Conservation (phyloP, 2,329 filamentous ascomycete genomes). For the Sporothrix pseudoabietina region DNA sequence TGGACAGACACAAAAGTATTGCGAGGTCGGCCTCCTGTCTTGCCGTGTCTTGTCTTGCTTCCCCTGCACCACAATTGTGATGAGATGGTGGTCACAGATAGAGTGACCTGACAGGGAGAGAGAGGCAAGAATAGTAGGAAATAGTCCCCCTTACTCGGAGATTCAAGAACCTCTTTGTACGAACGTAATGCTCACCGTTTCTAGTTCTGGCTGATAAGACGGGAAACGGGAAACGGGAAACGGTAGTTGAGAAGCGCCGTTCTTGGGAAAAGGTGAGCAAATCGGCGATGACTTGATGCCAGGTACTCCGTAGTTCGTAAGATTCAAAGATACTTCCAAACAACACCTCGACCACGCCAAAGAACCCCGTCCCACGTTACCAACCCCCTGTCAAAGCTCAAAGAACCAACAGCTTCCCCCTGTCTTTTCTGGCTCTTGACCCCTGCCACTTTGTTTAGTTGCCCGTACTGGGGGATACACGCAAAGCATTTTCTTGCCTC, state of each 20-base stretch:
- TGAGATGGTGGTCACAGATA: background rate
- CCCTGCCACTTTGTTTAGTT: slow-evolving; percentile 8
- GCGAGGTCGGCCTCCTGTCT: slow-evolving; percentile 9
- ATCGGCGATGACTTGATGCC: background rate
- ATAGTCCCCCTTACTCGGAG: background rate
- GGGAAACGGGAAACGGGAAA: background rate
- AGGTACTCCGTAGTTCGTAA: background rate
- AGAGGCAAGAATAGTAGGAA: background rate
- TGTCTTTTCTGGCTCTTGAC: background rate
- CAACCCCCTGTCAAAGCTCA: background rate
- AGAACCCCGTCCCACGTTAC: background rate
- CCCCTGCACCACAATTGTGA: background rate
- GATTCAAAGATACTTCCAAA: background rate
- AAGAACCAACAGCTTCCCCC: background rate
- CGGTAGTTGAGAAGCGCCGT: background rate
- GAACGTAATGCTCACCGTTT: background rate
- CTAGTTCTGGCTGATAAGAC: background rate
- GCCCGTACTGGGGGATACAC: slow-evolving; percentile 27
- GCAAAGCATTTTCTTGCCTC: background rate
- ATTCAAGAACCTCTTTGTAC: background rate
- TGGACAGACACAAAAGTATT: background rate
- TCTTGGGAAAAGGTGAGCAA: background rate
- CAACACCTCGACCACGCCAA: too few relatives aligned
- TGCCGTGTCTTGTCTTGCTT: background rate
- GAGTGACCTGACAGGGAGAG: background rate